These are phyloP conservation scores for Cladosporium sphaerospermum DNA, from an alignment of 2,329 filamentous ascomycete species.

Conservation along the genomic window DNA sequence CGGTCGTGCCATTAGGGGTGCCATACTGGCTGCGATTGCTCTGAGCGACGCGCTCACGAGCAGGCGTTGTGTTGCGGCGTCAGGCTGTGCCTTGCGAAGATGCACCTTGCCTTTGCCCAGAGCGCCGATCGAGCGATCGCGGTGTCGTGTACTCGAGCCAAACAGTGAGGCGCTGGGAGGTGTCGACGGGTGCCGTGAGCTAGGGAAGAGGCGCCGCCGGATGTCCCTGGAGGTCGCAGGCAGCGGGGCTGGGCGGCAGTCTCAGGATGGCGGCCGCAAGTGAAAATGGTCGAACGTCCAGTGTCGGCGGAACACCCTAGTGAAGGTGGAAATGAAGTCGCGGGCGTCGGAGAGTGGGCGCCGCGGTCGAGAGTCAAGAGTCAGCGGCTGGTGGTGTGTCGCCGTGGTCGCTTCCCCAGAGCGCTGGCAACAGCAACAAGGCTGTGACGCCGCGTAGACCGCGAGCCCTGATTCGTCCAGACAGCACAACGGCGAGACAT, in stretches of 20 bases:
- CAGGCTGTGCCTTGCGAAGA: not conserved
- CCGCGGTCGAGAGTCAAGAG: no score
- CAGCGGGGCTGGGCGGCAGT: not conserved
- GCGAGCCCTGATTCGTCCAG: no score
- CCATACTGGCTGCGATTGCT: not conserved
- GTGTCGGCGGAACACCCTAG: no score
- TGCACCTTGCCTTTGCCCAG: not conserved
- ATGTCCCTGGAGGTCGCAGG: not conserved
- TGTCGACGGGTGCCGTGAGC: not conserved
- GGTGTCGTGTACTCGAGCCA: not conserved
- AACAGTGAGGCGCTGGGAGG: not conserved
- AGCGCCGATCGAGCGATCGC: not conserved
- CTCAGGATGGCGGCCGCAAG: no score
- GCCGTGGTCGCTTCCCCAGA: no score
- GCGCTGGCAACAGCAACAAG: no score
- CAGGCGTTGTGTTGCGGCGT: not conserved
- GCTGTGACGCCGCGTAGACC: no score
- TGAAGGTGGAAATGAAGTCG: no score
- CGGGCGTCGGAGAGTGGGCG: no score
- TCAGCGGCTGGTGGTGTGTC: no score
- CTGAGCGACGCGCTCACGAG: not conserved
- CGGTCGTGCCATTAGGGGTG: constrained; percentile 1
- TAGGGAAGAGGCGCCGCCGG: not conserved
- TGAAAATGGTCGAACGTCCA: no score
- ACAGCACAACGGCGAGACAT: no score